phyloP scores from a whole-genome alignment of 2,329 filamentous ascomycete genomes.

The Neofusicoccum ribis region DNA sequence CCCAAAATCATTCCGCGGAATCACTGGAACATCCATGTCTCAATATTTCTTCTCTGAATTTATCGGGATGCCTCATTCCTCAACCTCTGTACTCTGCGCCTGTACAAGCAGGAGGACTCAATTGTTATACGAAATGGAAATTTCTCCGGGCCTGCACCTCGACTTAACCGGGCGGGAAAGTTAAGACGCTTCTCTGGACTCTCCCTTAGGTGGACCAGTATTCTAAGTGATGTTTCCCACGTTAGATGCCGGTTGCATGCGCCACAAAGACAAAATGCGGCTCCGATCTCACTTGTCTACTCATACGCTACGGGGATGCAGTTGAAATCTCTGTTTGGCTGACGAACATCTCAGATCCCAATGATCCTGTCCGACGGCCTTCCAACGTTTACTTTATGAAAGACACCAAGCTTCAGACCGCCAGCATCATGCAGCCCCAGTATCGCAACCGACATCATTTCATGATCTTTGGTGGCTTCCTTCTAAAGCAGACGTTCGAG shows the following conservation, averaged over 20 bases:
- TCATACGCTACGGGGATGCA: no score
- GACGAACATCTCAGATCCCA: constrained; percentile 47
- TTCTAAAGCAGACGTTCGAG: constrained; percentile 74
- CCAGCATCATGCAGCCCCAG: constrained; percentile 75
- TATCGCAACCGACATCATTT: constrained; percentile 70
- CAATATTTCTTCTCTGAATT: background rate
- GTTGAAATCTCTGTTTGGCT: background rate
- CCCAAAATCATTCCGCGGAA: background rate
- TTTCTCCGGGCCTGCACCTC: no score
- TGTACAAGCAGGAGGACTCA: no score
- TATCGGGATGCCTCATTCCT: background rate
- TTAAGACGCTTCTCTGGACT: no score
- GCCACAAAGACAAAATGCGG: no score
- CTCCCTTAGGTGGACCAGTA: no score
- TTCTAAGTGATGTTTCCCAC: no score
- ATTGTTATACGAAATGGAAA: no score
- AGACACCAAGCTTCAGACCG: constrained; percentile 62
- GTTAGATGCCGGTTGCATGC: no score
- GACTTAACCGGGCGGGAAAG: no score
- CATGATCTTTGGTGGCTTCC: constrained; percentile 77
- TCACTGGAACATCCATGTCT: background rate
- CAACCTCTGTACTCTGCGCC: no score
- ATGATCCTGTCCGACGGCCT: constrained; percentile 55
- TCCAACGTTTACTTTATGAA: constrained; percentile 63
- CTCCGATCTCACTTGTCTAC: no score